phyloP scores from a whole-genome alignment of 129 eudicot genomes.

The Centella asiatica region DNA sequence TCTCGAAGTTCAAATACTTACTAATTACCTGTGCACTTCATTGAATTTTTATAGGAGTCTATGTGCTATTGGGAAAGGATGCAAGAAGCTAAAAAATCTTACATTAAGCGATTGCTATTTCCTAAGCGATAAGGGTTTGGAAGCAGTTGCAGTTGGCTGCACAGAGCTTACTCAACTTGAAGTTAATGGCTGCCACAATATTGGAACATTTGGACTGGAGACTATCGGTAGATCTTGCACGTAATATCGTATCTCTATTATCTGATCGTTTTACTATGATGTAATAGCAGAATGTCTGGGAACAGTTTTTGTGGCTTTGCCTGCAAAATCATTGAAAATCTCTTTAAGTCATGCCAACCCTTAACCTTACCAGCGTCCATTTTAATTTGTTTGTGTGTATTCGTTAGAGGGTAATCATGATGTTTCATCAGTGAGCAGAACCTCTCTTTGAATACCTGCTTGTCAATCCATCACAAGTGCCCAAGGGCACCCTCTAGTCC shows the following conservation, averaged over 20 bases:
- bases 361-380: too few relatives aligned
- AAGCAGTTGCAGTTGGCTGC: slow-evolving; percentile 91
- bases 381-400: background rate
- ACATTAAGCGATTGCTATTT: slow-evolving; percentile 80
- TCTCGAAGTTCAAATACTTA: too few relatives aligned
- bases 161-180: slow-evolving; percentile 86
- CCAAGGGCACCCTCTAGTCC: background rate
- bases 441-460: too few relatives aligned
- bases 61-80: slow-evolving; percentile 81
- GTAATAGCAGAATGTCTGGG: background rate
- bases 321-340: too few relatives aligned
- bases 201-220: slow-evolving; percentile 76
- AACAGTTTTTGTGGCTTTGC: background rate
- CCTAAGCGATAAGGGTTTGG: slow-evolving; percentile 74
- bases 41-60: slow-evolving; percentile 53
- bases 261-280: background rate
- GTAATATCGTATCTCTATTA: slow-evolving; percentile 29
- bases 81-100: slow-evolving; percentile 64
- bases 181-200: slow-evolving; percentile 91
- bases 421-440: too few relatives aligned
- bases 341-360: too few relatives aligned
- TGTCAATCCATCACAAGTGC: background rate
- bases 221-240: slow-evolving; percentile 71
- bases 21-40: slow-evolving; percentile 7
- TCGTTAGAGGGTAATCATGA: background rate